phyloP scores from a whole-genome alignment of 164 flowering plant species.

The Umbilicus rupestris region DNA sequence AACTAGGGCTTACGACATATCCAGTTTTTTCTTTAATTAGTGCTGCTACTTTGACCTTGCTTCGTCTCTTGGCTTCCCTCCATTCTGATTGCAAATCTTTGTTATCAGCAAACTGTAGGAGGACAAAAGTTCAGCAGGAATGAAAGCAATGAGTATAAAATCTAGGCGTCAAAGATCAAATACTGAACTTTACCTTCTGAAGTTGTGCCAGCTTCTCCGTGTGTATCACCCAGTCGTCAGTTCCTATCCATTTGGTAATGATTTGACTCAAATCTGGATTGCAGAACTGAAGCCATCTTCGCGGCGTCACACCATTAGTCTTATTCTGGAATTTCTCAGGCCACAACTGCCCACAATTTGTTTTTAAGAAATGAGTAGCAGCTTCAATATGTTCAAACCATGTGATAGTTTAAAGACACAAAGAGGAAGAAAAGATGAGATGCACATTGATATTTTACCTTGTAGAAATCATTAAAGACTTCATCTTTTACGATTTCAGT shows the following conservation, averaged over 20 bases:
- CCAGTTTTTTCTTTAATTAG: constrained; percentile 80
- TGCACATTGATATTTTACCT: constrained; percentile 32
- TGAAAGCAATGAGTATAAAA: not conserved
- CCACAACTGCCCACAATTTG: constrained; percentile 57
- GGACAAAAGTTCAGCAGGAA: not conserved
- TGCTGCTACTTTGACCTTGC: constrained; percentile 66
- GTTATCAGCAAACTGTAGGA: constrained; percentile 68
- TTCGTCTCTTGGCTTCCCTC: constrained; percentile 68
- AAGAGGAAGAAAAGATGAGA: not conserved
- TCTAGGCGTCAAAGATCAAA: not conserved
- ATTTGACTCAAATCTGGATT: constrained; percentile 69
- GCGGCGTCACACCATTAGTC: constrained; percentile 95
- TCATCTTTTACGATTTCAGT: constrained; percentile 88
- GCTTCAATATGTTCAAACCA: not conserved
- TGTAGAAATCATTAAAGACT: constrained; percentile 72
- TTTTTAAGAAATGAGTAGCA: not conserved
- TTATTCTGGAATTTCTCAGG: constrained; percentile 92
- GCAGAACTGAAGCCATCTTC: constrained; percentile 91
- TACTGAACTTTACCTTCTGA: constrained; percentile 41
- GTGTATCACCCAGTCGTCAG: constrained; percentile 70
- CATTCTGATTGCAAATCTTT: constrained; percentile 76
- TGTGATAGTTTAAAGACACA: not conserved
- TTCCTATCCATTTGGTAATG: constrained; percentile 65
- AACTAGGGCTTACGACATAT: constrained; percentile 72
- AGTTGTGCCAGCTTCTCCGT: constrained; percentile 70